A percentile compares a stretch with the other conserved stretches of the same genome.
These are phyloP conservation scores for Meredithiella fracta DNA, from an alignment of 2,329 filamentous ascomycete species.

Conservation along the genomic window DNA sequence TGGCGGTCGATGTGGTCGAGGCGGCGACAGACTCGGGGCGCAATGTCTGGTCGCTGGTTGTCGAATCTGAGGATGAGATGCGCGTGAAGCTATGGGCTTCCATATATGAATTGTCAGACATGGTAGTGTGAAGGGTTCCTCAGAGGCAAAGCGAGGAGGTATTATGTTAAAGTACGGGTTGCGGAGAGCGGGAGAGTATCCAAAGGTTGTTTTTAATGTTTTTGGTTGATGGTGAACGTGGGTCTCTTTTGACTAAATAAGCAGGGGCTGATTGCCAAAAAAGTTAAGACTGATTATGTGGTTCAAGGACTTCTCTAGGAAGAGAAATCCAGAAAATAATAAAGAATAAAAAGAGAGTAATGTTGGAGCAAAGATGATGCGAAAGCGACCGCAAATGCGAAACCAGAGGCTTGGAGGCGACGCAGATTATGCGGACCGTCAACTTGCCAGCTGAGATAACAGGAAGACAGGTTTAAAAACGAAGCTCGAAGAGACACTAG, in stretches of 20 bases:
- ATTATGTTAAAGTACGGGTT: too few relatives aligned
- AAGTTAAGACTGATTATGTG: too few relatives aligned
- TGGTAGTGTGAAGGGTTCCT: neutral
- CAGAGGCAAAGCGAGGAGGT: neutral
- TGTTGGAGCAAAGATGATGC: too few relatives aligned
- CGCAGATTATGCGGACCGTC: neutral
- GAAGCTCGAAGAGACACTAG: neutral
- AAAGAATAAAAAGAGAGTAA: neutral
- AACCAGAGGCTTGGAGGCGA: neutral
- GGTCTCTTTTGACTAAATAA: too few relatives aligned
- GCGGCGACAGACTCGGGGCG: constrained; percentile 11
- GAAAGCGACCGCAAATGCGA: too few relatives aligned
- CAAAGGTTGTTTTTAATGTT: too few relatives aligned
- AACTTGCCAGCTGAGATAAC: neutral
- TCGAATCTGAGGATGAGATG: constrained; percentile 7
- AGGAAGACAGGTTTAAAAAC: neutral
- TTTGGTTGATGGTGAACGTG: too few relatives aligned
- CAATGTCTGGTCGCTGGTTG: neutral
- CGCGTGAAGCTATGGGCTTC: constrained; percentile 5
- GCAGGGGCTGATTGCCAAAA: too few relatives aligned
- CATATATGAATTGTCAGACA: neutral
- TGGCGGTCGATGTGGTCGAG: constrained; percentile 5
- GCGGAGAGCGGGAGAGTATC: too few relatives aligned
- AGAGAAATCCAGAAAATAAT: neutral
- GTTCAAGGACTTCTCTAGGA: neutral